phyloP scores from a whole-genome alignment of 2,329 filamentous ascomycete species.

The Neofusicoccum umdonicola region DNA sequence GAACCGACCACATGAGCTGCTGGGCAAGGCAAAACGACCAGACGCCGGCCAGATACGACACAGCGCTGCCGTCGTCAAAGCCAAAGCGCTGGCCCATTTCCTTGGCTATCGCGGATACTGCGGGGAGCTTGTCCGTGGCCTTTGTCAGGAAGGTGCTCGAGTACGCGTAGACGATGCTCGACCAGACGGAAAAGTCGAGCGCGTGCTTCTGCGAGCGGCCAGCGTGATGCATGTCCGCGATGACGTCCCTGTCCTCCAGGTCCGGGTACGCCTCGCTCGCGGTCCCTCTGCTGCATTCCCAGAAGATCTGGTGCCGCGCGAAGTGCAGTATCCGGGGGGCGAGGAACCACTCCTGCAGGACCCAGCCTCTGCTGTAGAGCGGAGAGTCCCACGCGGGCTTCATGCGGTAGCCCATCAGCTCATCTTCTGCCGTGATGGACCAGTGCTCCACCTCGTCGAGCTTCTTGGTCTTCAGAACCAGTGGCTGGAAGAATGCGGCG shows the following conservation, averaged over 20 bases:
- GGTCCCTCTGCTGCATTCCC: conserved; percentile 21
- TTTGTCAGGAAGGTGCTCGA: too few relatives aligned
- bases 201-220: too few relatives aligned
- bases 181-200: too few relatives aligned
- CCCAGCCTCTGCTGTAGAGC: conserved; percentile 21
- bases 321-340: conserved; percentile 25
- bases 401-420: too few relatives aligned
- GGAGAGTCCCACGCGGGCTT: neutral
- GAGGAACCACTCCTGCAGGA: conserved; percentile 26
- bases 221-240: too few relatives aligned
- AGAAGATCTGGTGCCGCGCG: conserved; percentile 22
- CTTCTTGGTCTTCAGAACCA: neutral
- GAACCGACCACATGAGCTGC: neutral
- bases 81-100: neutral
- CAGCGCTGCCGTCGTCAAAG: neutral
- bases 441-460: too few relatives aligned
- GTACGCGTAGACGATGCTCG: too few relatives aligned
- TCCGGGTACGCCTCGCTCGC: neutral
- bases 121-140: neutral
- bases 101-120: neutral
- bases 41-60: neutral
- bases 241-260: too few relatives aligned
- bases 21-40: neutral
- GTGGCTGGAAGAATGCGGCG: neutral
- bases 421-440: too few relatives aligned